Percentiles rank a stretch among this genome's conserved stretches.
phyloP scores from a whole-genome alignment of 805 yeast genomes.

The Nematodospora valgi region DNA sequence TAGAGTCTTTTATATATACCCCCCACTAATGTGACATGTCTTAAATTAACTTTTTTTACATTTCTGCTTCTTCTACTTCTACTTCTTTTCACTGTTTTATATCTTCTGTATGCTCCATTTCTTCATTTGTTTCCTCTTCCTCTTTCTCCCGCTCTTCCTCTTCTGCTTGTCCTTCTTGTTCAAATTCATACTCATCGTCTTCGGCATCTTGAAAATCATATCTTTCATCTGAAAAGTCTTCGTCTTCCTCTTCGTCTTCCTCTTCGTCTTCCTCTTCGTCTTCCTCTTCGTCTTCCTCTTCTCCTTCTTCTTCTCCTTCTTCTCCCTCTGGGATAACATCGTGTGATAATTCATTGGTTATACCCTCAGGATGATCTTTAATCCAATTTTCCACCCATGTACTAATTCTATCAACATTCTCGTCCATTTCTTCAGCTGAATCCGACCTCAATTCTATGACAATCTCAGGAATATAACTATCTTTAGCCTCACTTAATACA shows the following conservation, averaged over 20 bases:
- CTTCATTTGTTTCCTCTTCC: slow-evolving; percentile 4
- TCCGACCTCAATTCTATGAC: slow-evolving; percentile 80
- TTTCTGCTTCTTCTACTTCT: too few relatives aligned
- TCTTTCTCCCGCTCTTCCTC: slow-evolving; percentile 1
- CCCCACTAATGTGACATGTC: neutral
- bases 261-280: slow-evolving; percentile 7
- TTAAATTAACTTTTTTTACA: neutral
- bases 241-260: slow-evolving; percentile 2
- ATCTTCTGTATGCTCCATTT: slow-evolving; percentile 8
- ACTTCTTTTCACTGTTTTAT: neutral
- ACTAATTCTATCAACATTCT: slow-evolving; percentile 72
- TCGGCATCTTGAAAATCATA: neutral
- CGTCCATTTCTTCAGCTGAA: slow-evolving; percentile 69
- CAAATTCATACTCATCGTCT: neutral
- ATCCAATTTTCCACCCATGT: slow-evolving; percentile 80
- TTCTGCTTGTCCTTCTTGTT: slow-evolving; percentile 10
- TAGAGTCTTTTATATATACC: neutral
- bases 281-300: slow-evolving; percentile 11
- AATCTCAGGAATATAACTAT: slow-evolving; percentile 71
- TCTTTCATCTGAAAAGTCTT: slow-evolving; percentile 6
- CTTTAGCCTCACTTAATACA: slow-evolving; percentile 80
- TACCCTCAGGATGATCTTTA: slow-evolving; percentile 42
- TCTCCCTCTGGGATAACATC: slow-evolving; percentile 10
- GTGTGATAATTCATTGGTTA: slow-evolving; percentile 23
- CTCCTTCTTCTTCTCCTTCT: slow-evolving; percentile 13